Percentiles rank a stretch among this genome's conserved stretches.
Evolutionary conservation across 2,329 filamentous ascomycete genomes (phyloP).

Genomic region (Talaromyces pinophilus): DNA sequence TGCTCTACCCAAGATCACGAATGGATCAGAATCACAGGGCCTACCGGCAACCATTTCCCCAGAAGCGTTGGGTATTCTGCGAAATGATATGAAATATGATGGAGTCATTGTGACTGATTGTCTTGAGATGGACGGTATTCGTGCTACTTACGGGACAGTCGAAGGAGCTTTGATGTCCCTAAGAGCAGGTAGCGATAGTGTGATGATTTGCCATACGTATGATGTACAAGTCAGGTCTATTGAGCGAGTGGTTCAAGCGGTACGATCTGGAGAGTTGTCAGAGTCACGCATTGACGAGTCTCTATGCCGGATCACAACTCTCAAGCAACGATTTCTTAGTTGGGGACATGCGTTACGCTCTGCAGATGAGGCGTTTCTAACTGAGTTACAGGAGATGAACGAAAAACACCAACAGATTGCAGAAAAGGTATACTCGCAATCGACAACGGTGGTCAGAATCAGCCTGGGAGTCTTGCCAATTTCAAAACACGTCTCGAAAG

Average conservation of each 20-base stretch:
- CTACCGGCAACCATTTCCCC: conserved; percentile 46
- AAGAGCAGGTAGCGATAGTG: conserved; percentile 47
- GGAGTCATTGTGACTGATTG: conserved; percentile 50
- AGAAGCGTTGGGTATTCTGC: conserved; percentile 41
- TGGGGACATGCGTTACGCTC: conserved; percentile 35
- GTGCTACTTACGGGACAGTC: conserved; percentile 45
- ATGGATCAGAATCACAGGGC: conserved; percentile 25
- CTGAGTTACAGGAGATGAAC: conserved; percentile 31
- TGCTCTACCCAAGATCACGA: conserved; percentile 40
- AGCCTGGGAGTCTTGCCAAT: conserved; percentile 36
- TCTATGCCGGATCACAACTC: conserved; percentile 34
- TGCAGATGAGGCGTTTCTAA: conserved; percentile 18
- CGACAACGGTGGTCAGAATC: conserved; percentile 45
- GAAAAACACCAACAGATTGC: conserved; percentile 32
- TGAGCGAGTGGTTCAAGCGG: conserved; percentile 40
- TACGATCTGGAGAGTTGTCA: conserved; percentile 39
- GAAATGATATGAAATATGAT: conserved; percentile 47
- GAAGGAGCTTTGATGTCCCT: conserved; percentile 45
- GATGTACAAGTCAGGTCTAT: conserved; percentile 45
- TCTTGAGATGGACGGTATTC: conserved; percentile 49
- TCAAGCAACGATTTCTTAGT: conserved; percentile 42
- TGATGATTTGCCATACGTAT: conserved; percentile 51
- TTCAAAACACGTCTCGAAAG: conserved; percentile 27
- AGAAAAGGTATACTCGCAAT: conserved; percentile 40
- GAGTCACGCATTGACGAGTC: conserved; percentile 38